Percentiles rank a stretch among this genome's conserved stretches.
These are phyloP conservation scores for Oemleria cerasiformis DNA, from an alignment of 306 rosid species.

Conservation along the genomic window DNA sequence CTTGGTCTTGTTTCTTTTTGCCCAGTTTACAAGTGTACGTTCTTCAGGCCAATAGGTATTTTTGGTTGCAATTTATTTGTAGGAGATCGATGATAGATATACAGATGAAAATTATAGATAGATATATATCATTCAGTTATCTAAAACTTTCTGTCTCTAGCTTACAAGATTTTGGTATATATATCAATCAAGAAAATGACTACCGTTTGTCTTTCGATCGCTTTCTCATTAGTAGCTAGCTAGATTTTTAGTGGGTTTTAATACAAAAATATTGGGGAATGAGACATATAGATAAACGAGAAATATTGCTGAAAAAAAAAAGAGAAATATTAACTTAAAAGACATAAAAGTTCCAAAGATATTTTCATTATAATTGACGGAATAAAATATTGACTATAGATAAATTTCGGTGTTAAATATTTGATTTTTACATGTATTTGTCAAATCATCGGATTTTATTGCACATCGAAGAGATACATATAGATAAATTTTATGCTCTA, in stretches of 20 bases:
- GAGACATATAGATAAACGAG: neutral
- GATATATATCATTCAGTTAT: no score
- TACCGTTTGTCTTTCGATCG: neutral
- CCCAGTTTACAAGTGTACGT: slow-evolving; percentile 23
- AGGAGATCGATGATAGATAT: neutral
- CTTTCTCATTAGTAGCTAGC: neutral
- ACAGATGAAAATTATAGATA: no score
- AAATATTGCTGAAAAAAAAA: no score
- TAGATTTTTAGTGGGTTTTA: neutral
- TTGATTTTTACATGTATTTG: neutral
- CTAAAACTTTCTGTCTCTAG: neutral
- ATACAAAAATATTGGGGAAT: no score
- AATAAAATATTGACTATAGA: no score
- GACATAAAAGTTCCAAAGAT: no score
- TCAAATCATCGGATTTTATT: neutral
- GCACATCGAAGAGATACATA: neutral
- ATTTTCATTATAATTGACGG: no score
- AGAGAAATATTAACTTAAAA: neutral
- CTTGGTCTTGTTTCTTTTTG: slow-evolving; percentile 21
- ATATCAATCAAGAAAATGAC: neutral
- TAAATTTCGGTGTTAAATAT: neutral
- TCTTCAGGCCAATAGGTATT: slow-evolving; percentile 11
- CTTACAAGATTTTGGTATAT: neutral
- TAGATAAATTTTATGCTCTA: neutral
- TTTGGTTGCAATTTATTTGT: neutral